Percentiles rank a stretch among this genome's conserved stretches.
These are phyloP conservation scores for Dalbergia oliveri DNA, from an alignment of 306 rosid species.

Conservation along the genomic window DNA sequence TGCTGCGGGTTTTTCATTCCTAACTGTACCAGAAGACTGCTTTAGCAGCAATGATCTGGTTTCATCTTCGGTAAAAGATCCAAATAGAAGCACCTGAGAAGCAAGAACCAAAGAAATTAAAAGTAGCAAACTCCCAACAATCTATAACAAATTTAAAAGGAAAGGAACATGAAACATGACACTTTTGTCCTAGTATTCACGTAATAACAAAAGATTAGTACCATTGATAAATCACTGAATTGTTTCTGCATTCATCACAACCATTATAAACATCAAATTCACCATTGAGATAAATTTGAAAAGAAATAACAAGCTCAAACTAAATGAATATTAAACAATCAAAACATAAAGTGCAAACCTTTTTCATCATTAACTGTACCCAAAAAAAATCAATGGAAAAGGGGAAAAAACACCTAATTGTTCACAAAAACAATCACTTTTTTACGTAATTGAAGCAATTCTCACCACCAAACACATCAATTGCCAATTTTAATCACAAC, in stretches of 20 bases:
- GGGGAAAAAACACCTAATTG: neutral
- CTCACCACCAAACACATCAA: neutral
- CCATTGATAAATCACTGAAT: neutral
- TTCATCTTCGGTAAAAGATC: slow-evolving; percentile 95
- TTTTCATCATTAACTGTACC: neutral
- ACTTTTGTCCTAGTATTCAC: neutral
- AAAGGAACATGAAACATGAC: neutral
- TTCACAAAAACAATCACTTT: slow-evolving; percentile 1
- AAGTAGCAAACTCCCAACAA: slow-evolving; percentile 13
- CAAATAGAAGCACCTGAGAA: slow-evolving; percentile 71
- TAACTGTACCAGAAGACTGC: slow-evolving; percentile 53
- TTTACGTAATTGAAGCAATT: neutral
- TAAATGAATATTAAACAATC: neutral
- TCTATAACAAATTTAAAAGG: slow-evolving; percentile 10
- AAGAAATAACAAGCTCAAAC: neutral
- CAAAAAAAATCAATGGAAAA: neutral
- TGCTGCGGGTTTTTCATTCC: slow-evolving; percentile 57
- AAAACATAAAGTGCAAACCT: neutral
- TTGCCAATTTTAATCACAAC: slow-evolving; percentile 7
- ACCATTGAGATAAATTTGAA: neutral
- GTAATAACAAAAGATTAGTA: slow-evolving; percentile 5
- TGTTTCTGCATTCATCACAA: slow-evolving; percentile 7
- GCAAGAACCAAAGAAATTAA: neutral
- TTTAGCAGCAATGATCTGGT: slow-evolving; percentile 65
- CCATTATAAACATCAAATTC: neutral